Evolutionary conservation across 495 filamentous ascomycete genomes (phyloP).

Genomic region (Podospora comata): DNA sequence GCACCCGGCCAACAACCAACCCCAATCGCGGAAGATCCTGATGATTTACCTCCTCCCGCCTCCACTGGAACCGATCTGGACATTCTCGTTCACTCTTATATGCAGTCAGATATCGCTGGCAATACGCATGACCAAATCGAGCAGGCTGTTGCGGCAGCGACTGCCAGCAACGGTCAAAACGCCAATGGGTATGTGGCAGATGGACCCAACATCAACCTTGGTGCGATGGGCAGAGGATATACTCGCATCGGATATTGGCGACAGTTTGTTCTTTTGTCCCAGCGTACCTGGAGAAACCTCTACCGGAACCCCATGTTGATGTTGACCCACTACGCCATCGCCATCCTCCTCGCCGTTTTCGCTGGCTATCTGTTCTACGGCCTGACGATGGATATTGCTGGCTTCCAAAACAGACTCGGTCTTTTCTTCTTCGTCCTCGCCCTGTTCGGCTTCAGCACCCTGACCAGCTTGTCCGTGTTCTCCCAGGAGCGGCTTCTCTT

Average conservation of each 20-base stretch:
- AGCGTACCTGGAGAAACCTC: conserved; percentile 93
- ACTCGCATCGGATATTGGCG: conserved; percentile 69
- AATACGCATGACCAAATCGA: conserved; percentile 79
- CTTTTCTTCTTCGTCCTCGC: conserved; percentile 97
- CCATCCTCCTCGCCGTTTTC: conserved; percentile 89
- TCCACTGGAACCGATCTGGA: conserved; percentile 75
- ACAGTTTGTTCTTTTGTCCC: conserved; percentile 86
- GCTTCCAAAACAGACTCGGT: conserved; percentile 98
- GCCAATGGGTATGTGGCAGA: conserved; percentile 57
- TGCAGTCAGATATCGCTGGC: conserved; percentile 71
- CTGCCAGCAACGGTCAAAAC: conserved; percentile 64
- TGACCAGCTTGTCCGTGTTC: conserved; percentile 92
- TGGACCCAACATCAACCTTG: conserved; percentile 37
- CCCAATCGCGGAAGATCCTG: conserved; percentile 60
- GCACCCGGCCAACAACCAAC: conserved; percentile 58
- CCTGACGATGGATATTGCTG: conserved; percentile 88
- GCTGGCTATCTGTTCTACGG: conserved; percentile 96
- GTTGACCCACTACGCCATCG: conserved; percentile 99
- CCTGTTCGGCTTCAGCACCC: conserved; percentile 92
- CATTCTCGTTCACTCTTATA: conserved; percentile 69
- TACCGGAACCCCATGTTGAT: conserved; percentile 98
- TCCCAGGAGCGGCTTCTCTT: conserved; percentile 89
- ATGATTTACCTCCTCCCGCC: conserved; percentile 72
- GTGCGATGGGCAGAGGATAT: conserved; percentile 71
- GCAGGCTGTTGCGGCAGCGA: conserved; percentile 55